A percentile compares a stretch with the other conserved stretches of the same genome.
These are phyloP conservation scores for Xylaria venustula DNA, from an alignment of 495 filamentous ascomycete genomes.

Conservation along the genomic window DNA sequence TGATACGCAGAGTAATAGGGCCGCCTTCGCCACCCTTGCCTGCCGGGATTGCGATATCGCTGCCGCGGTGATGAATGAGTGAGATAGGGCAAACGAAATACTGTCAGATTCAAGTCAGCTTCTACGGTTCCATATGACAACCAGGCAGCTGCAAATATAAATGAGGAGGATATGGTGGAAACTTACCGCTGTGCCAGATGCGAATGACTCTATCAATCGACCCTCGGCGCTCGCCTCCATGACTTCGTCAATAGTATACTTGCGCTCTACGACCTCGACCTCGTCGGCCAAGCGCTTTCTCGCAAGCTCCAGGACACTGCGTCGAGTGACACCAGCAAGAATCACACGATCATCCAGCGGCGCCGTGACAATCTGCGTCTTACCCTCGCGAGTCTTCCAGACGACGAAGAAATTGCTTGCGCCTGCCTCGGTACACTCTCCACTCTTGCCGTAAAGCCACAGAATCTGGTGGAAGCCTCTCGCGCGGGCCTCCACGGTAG, in stretches of 20 bases:
- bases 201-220: constrained; percentile 79
- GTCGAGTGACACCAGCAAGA: constrained; percentile 78
- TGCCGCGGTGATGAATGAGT: constrained; percentile 68
- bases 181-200: constrained; percentile 80
- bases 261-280: constrained; percentile 72
- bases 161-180: neutral
- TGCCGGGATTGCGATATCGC: constrained; percentile 66
- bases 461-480: constrained; percentile 82
- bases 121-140: neutral
- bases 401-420: constrained; percentile 90
- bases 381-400: constrained; percentile 66
- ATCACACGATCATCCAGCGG: constrained; percentile 79
- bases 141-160: neutral
- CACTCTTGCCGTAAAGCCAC: constrained; percentile 80
- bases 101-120: constrained; percentile 32
- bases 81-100: constrained; percentile 79
- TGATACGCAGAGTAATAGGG: constrained; percentile 64
- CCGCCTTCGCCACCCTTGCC: constrained; percentile 57
- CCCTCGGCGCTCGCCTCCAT: constrained; percentile 71
- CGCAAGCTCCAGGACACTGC: constrained; percentile 73
- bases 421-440: constrained; percentile 85
- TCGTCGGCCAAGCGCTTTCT: constrained; percentile 59
- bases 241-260: constrained; percentile 78
- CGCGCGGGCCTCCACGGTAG: constrained; percentile 67
- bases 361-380: constrained; percentile 76